A percentile compares a stretch with the other conserved stretches of the same genome.
phyloP scores from a whole-genome alignment of 2,329 filamentous ascomycete genomes.

The Diplodia mutila region DNA sequence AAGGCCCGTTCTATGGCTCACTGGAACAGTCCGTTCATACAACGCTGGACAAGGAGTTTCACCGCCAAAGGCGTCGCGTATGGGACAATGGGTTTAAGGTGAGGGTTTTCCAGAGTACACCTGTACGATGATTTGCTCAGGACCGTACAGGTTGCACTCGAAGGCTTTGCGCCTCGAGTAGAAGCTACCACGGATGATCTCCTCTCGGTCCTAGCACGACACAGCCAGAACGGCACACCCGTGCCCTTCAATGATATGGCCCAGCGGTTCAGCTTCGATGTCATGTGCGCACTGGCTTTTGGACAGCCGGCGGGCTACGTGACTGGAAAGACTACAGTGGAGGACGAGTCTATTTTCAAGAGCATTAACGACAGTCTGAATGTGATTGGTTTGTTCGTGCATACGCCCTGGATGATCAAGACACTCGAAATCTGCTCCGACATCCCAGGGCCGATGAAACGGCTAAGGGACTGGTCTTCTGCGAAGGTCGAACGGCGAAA shows the following conservation, averaged over 20 bases:
- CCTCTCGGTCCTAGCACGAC: slow-evolving; percentile 29
- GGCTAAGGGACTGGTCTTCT: slow-evolving; percentile 34
- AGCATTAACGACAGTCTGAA: slow-evolving; percentile 42
- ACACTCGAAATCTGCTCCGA: slow-evolving; percentile 31
- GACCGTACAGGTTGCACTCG: slow-evolving; percentile 28
- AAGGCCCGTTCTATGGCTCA: slow-evolving; percentile 22
- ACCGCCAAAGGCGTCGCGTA: slow-evolving; percentile 5
- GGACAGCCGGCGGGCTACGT: slow-evolving; percentile 45
- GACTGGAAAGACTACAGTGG: slow-evolving; percentile 38
- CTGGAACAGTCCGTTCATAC: slow-evolving; percentile 18
- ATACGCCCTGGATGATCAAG: slow-evolving; percentile 38
- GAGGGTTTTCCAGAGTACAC: background rate
- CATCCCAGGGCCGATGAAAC: slow-evolving; percentile 35
- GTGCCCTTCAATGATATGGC: slow-evolving; percentile 39
- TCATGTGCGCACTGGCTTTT: slow-evolving; percentile 52
- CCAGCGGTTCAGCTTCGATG: slow-evolving; percentile 50
- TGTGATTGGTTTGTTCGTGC: slow-evolving; percentile 33
- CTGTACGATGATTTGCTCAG: background rate
- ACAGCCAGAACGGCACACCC: slow-evolving; percentile 38
- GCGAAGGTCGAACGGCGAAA: slow-evolving; percentile 33
- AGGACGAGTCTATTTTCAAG: slow-evolving; percentile 37
- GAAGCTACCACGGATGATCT: slow-evolving; percentile 35
- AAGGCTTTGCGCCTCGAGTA: slow-evolving; percentile 32
- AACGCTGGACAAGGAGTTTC: slow-evolving; percentile 9
- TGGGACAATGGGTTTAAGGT: slow-evolving; percentile 28